Evolutionary conservation across 1,139 yeast species (phyloP).

Genomic region (Ogataea hybrid): DNA sequence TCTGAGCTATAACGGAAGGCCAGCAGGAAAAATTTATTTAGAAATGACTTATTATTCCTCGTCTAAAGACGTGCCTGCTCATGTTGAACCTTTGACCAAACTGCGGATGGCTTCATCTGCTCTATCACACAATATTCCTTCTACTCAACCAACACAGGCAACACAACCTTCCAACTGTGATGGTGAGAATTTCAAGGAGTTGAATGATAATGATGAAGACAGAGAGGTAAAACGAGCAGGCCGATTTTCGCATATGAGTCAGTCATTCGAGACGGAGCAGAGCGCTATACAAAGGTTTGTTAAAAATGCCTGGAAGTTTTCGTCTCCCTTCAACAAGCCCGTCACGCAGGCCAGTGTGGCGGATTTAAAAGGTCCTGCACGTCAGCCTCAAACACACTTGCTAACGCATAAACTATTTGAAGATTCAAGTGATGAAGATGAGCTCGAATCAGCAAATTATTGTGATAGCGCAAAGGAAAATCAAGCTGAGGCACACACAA

Average conservation of each 20-base stretch:
- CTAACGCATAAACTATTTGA: slow-evolving; percentile 22
- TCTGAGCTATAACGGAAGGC: slow-evolving; percentile 62
- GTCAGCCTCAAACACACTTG: no score
- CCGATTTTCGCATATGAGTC: no score
- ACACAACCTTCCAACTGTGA: no score
- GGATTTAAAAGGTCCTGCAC: background rate
- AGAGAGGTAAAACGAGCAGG: no score
- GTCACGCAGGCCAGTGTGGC: background rate
- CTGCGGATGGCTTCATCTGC: background rate
- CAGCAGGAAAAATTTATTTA: slow-evolving; percentile 85
- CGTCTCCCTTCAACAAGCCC: slow-evolving; percentile 6
- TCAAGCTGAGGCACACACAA: no score
- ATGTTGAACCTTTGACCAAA: slow-evolving; percentile 14
- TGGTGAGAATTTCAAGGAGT: no score
- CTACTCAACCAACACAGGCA: no score
- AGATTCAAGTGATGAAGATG: slow-evolving; percentile 24
- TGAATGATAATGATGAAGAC: no score
- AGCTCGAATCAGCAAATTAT: background rate
- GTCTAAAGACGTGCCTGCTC: slow-evolving; percentile 40
- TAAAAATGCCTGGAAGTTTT: slow-evolving; percentile 22
- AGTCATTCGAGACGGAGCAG: slow-evolving; percentile 1
- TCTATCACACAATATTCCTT: background rate
- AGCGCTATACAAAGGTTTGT: slow-evolving; percentile 21
- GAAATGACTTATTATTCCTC: slow-evolving; percentile 91
- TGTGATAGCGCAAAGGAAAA: no score